These are phyloP conservation scores for Cladosporium colombiae DNA, from an alignment of 2,329 filamentous ascomycete genomes.

Conservation along the genomic window DNA sequence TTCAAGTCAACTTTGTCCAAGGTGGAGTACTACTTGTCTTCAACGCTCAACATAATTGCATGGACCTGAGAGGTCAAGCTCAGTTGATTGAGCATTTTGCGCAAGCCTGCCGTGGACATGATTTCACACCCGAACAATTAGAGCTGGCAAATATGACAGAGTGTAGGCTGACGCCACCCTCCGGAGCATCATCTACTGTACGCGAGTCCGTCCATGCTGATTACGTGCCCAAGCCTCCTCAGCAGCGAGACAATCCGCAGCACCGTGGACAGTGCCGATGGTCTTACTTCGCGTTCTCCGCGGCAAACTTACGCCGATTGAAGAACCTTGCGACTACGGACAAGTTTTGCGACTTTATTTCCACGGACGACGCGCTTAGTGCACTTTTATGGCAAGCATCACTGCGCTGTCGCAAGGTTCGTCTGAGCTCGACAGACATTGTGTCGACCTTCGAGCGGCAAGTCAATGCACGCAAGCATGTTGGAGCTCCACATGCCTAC, in stretches of 20 bases:
- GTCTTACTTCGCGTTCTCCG: conserved; percentile 10
- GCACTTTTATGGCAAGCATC: conserved; percentile 22
- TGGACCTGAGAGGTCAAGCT: conserved; percentile 25
- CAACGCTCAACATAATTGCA: conserved; percentile 21
- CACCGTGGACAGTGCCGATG: background rate
- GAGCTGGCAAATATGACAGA: background rate
- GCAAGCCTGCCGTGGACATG: conserved; percentile 21
- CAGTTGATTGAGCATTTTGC: conserved; percentile 20
- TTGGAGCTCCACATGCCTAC: conserved; percentile 12
- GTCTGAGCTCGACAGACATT: background rate
- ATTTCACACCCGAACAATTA: conserved; percentile 5
- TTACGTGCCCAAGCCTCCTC: background rate
- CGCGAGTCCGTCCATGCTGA: background rate
- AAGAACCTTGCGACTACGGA: background rate
- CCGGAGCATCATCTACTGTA: background rate
- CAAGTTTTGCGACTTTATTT: conserved; percentile 10
- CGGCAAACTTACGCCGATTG: background rate
- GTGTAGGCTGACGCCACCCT: background rate
- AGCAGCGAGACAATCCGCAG: background rate
- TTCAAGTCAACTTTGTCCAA: conserved; percentile 23
- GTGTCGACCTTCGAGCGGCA: conserved; percentile 17
- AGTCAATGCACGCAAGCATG: conserved; percentile 13
- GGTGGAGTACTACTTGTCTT: conserved; percentile 23
- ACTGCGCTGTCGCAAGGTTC: background rate
- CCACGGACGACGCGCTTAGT: conserved; percentile 22